phyloP scores from a whole-genome alignment of 169 alveolate species.

The Besnoitia besnoiti region DNA sequence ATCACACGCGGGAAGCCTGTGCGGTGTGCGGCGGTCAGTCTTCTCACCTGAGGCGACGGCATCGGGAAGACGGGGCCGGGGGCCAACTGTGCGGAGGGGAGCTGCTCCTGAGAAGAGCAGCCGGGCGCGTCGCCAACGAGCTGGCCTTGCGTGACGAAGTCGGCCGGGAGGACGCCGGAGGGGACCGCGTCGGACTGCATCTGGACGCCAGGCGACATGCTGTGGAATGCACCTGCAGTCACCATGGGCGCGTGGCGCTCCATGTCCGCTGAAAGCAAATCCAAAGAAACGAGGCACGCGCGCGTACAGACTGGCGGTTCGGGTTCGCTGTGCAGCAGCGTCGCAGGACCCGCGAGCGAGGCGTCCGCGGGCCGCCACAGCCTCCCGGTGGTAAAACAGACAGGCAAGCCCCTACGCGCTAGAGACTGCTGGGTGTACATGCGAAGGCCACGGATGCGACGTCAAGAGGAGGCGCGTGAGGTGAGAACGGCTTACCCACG shows the following conservation, averaged over 20 bases:
- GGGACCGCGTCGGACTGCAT: neutral
- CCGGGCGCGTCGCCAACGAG: conserved; percentile 22
- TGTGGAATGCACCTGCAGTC: neutral
- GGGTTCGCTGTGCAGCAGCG: too few relatives aligned
- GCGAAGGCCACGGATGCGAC: too few relatives aligned
- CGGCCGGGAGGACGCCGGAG: neutral
- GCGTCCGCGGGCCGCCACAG: too few relatives aligned
- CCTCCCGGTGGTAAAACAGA: too few relatives aligned
- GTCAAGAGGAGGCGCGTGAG: too few relatives aligned
- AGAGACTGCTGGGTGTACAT: too few relatives aligned
- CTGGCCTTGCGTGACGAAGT: neutral
- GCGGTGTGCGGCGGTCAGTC: too few relatives aligned
- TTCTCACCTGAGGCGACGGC: conserved; percentile 66
- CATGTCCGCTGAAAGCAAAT: neutral
- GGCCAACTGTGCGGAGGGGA: conserved; percentile 44
- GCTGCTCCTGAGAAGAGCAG: neutral
- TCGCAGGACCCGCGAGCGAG: too few relatives aligned
- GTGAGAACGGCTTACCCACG: too few relatives aligned
- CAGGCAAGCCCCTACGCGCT: too few relatives aligned
- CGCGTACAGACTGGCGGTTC: too few relatives aligned
- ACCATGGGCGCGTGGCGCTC: neutral
- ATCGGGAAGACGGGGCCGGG: conserved; percentile 68
- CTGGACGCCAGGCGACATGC: conserved; percentile 9
- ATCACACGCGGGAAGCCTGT: too few relatives aligned
- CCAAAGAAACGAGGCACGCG: neutral